Evolutionary conservation across 768 basidiomycete species (phyloP), one percentile per base, ranked within the genome.

Genomic region (Imleria badia): DNA sequence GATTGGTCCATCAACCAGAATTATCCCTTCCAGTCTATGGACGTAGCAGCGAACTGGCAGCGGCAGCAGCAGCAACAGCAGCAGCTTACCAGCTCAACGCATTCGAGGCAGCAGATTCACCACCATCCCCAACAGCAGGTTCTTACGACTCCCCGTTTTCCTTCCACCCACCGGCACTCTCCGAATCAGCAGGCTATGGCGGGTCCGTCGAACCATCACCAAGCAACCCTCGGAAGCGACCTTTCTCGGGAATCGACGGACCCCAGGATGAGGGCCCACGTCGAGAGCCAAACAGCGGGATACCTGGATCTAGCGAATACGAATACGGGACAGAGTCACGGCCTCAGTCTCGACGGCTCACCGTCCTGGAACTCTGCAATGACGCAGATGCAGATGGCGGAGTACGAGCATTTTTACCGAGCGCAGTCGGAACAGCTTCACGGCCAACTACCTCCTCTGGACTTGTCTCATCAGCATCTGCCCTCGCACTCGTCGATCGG

Each of bases 291-390:
- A 63, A 43, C 60, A 29, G 53, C 61, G 61, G 62, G 41, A 22
- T 67, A 64, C 34, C 64, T 60, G 66, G 66, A 69, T 58, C 61
- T 68, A 51, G 60, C 49, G 77, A 78, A 41, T 84, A 86, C 76
- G 85, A 86, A 51, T 86, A 87, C 73, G 89, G 83, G 22, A 67
- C 79, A 60, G 87, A 89, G 60, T 89, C 86, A 64, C 78, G 89
- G 64, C 89, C 89, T 59, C 84, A 87, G 66, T 88, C 86, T 75
- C 81, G 89, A 63, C 75, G 89, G 56, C 83, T 91, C 81, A 79
- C 85, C 72, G 85, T 91, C 80, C 81, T 91, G 87, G 89, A 91
- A 62, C 86, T 91, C 80, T 90, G 89, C 81, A 89, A 91, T 80
- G 87, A 87, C 76, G 68, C 76, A 68, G 73, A 72, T 72, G 71